These are phyloP conservation scores for Chaetomium sp. DNA, from an alignment of 2,329 filamentous ascomycete genomes.

Conservation along the genomic window DNA sequence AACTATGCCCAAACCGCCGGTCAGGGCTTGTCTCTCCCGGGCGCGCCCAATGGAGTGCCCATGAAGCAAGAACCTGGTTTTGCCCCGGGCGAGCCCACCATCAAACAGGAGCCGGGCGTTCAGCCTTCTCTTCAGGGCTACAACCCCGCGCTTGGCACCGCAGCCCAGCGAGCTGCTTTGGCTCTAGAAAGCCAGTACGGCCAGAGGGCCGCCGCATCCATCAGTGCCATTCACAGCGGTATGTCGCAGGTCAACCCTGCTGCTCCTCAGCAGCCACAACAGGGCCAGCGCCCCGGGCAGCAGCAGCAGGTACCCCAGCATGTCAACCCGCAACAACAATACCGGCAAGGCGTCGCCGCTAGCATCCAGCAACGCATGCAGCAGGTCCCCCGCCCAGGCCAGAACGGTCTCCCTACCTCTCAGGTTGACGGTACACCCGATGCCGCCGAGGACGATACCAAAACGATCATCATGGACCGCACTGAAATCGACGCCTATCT, in stretches of 20 bases:
- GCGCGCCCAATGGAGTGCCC: conserved; percentile 27
- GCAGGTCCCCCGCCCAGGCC: conserved; percentile 31
- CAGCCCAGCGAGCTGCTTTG: conserved; percentile 49
- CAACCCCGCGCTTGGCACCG: conserved; percentile 33
- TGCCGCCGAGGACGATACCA: conserved; percentile 52
- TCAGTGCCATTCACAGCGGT: conserved; percentile 53
- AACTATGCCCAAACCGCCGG: conserved; percentile 26
- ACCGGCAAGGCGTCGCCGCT: conserved; percentile 30
- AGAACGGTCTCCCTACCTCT: conserved; percentile 35
- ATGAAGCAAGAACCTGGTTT: conserved; percentile 24
- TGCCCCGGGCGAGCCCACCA: conserved; percentile 39
- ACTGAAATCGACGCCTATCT: conserved; percentile 63
- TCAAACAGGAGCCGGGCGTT: conserved; percentile 44
- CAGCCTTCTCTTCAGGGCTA: conserved; percentile 30
- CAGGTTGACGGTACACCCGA: conserved; percentile 73
- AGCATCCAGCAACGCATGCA: conserved; percentile 30
- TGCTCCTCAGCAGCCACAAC: conserved; percentile 21
- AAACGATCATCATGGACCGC: conserved; percentile 46
- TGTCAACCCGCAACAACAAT: conserved; percentile 29
- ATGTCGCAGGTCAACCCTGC: conserved; percentile 22
- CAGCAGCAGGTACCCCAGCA: conserved; percentile 28
- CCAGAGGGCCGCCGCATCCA: conserved; percentile 56
- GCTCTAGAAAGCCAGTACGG: conserved; percentile 57
- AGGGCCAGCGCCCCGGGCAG: conserved; percentile 15
- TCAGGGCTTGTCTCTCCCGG: conserved; percentile 25